Evolutionary conservation across 2,329 filamentous ascomycete species (phyloP), one percentile per base, ranked within the genome.

Genomic region (Phaeoacremonium minimum): DNA sequence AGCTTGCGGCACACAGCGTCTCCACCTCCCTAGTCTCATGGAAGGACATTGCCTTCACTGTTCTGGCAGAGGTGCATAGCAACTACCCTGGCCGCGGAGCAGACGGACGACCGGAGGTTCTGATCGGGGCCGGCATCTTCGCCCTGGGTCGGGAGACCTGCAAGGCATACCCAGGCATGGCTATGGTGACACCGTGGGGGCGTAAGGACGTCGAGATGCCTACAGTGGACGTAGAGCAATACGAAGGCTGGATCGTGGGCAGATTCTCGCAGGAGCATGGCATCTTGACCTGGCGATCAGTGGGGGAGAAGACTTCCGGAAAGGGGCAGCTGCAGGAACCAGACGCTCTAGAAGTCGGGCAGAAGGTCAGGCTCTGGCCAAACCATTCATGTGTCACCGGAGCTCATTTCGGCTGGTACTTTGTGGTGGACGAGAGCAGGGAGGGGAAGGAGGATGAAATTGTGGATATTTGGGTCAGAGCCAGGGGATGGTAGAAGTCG

Each of bases 351-450:
- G 44, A 57, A 3, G 64, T 87, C 19, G 85, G 86, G 1, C 75
- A 87, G 51, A 77, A 78, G 50, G 60, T 90, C 17, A 68, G 78
- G 39, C 64, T 91, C 7, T 90, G 83, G 79, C 85, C 86, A 0
- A 91, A 91, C 49, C 87, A 93, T 61, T 79, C 85, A 22, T 93
- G 87, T 55, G 83, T 91, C 47, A 76, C 85, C 2, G 81, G 83
- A 0, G 80, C 80, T 0, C 75, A 77, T 18, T 86, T 82, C 60
- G 78, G 73, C 2, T 87, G 78, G 71, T 93, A 88, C 60, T 63
- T 88, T 15, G 64, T 91, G 20, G 77, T 90, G 3, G 85, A 91
- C 57, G 78, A 76, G 18, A 66, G 72, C 34, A 60, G 57, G 13
- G 60, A 66, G 35, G 71, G 68, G 1, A 64, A 66, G 15, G 71